phyloP scores from a whole-genome alignment of 345 rosid genomes.

The Eucalyptus camaldulensis region DNA sequence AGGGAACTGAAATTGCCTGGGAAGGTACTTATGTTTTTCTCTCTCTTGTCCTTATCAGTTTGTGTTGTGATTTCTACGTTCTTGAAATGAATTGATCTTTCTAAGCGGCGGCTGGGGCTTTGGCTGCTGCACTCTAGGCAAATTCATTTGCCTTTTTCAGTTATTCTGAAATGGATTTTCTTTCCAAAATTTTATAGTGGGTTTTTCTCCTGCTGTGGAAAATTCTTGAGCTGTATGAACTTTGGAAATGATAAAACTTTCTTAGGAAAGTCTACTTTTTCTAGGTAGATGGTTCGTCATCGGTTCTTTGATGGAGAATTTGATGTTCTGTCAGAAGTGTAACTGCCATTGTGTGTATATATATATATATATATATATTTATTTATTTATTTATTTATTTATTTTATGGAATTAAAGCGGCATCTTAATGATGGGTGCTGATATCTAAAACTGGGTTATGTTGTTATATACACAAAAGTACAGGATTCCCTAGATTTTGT shows the following conservation, averaged over 20 bases:
- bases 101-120: neutral
- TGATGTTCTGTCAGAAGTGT: no score
- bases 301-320: neutral
- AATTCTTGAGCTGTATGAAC: neutral
- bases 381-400: no score
- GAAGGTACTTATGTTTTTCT: conserved; percentile 26
- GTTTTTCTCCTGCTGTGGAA: neutral
- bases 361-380: no score
- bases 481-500: neutral
- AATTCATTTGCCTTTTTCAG: neutral
- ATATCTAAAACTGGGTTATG: neutral
- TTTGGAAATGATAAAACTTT: neutral
- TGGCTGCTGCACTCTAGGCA: neutral
- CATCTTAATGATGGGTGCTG: no score
- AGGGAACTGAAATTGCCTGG: conserved; percentile 66
- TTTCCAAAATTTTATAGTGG: neutral
- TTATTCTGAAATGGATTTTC: neutral
- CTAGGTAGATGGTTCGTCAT: neutral
- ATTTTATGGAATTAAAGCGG: no score
- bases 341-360: no score
- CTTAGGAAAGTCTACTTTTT: neutral
- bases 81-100: neutral
- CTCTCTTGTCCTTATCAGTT: neutral
- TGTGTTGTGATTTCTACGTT: neutral
- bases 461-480: neutral